A percentile compares a stretch with the other conserved stretches of the same genome.
phyloP scores from a whole-genome alignment of 176 grass and related monocot species.

The Poa pratensis region DNA sequence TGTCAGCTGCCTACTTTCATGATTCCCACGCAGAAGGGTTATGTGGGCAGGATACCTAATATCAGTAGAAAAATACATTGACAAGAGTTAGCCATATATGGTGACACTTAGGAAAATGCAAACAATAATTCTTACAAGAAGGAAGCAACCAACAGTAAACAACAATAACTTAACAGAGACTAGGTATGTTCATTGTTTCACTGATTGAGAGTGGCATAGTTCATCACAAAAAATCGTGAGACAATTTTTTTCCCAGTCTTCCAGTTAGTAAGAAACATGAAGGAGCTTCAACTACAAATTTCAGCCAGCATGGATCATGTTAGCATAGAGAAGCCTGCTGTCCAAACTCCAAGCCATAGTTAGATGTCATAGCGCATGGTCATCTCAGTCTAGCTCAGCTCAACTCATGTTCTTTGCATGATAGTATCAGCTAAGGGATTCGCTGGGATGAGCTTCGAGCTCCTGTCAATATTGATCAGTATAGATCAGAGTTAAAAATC shows the following conservation, averaged over 20 bases:
- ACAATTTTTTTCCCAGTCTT: slow-evolving; percentile 19
- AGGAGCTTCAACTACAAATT: slow-evolving; percentile 1
- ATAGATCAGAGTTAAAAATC: background rate
- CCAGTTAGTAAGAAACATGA: slow-evolving; percentile 25
- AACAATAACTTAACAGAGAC: background rate
- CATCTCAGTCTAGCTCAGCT: slow-evolving; percentile 14
- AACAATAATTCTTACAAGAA: background rate
- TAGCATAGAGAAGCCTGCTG: background rate
- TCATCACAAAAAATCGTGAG: slow-evolving; percentile 1
- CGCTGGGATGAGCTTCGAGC: background rate
- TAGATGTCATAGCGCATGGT: background rate
- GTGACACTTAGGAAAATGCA: background rate
- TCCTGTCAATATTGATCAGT: background rate
- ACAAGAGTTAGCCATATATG: slow-evolving; percentile 29
- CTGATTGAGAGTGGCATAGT: slow-evolving; percentile 3
- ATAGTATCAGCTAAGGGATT: background rate
- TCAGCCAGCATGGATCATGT: background rate
- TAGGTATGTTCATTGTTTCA: background rate
- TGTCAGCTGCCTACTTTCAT: slow-evolving; percentile 97
- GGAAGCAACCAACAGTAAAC: slow-evolving; percentile 8
- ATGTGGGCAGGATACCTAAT: slow-evolving; percentile 97
- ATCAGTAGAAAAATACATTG: background rate
- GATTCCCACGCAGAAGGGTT: slow-evolving; percentile 96
- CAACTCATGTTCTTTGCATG: background rate
- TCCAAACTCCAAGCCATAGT: background rate